Evolutionary conservation across 2,329 filamentous ascomycete genomes (phyloP), one percentile per base, ranked within the genome.

Genomic region (Elsinoe ampelina): DNA sequence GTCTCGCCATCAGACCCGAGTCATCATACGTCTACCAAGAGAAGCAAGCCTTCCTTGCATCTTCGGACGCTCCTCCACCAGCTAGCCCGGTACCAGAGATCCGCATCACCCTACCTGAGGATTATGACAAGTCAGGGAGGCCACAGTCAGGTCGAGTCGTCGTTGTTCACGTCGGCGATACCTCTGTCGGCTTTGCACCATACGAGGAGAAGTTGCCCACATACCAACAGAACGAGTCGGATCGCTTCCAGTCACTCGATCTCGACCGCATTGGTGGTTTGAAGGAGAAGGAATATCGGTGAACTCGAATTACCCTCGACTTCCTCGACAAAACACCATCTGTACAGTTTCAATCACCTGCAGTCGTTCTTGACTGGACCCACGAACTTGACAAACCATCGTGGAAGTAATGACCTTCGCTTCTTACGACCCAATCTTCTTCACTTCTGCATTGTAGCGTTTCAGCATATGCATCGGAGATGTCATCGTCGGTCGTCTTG

Each of bases 91-190:
- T 97, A 26, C 93, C 93, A 17, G 88, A 97, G 75, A 98, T 98
- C 67, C 89, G 91, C 73, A 95, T 98, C 72, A 97, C 93, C 35
- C 97, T 98, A 77, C 93, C 93, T 13, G 89, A 95, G 65, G 93
- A 97, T 77, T 85, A 95, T 64, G 91, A 96, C 68, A 87, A 89
- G 51, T 67, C 75, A 56, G 92, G 92, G 64, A 89, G 84, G 72
- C 80, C 80, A 65, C 87, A 87, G 75, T 89, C 86, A 63, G 92
- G 92, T 34, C 84, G 91, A 32, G 90, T 97, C 54, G 86, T 98
- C 19, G 83, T 97, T 35, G 92, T 98, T 57, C 83, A 89, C 54
- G 89, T 97, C 54, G 90, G 91, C 61, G 93, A 97, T 63, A 86
- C 83, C 60, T 86, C 88, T 48, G 84, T 97, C 62, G 93, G 92